Evolutionary conservation across 352 stramenopile species (phyloP), one percentile per base, ranked within the genome.

Genomic region (Phytophthora litchii): DNA sequence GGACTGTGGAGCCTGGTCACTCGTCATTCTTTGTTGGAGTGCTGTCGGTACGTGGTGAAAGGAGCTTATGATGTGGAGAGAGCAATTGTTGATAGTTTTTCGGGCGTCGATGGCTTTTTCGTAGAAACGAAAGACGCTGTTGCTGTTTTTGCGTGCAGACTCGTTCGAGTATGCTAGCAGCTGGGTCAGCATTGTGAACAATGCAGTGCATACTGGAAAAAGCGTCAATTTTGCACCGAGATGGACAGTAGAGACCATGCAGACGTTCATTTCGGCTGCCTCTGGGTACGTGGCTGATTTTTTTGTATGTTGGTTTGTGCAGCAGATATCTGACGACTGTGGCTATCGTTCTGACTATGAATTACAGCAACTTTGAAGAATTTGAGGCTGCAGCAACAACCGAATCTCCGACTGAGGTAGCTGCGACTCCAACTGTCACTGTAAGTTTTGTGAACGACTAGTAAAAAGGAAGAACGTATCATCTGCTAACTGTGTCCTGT

Each of bases 151-250:
- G 38, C 84, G 86, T 31, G 84, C 85, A 11, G 86, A 93, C 20
- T 86, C 80, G 34, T 47, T 87, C 38, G 83, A 89, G 17, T 75
- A 88, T 34, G 86, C 83, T 6, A 84, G 54, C 17, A 74, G 62
- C 16, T 95, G 86, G 86, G 86, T 92, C 23, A 89, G 80, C 41
- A 78, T 88, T 45, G 79, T 95, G 42, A 92, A 91, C 42, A 86
- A 88, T 23, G 83, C 83, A 11, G 74, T 92, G 27, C 75, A 90
- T 49, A 87, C 83, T 10, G 80, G 78, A 8, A 91, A 91, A 51
- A 68, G 65, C 0, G 63, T 91, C 4, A 67, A 84, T 32, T 95
- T 89, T 55, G 60, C 78, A 11, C 73, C 76, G 27, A 70, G 69
- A 42, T 95, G 86, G 86, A 77, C 80, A 5, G 46, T 78, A 5